These are phyloP conservation scores for Pugionium dolabratum DNA, from an alignment of 345 rosid genomes.

Conservation along the genomic window DNA sequence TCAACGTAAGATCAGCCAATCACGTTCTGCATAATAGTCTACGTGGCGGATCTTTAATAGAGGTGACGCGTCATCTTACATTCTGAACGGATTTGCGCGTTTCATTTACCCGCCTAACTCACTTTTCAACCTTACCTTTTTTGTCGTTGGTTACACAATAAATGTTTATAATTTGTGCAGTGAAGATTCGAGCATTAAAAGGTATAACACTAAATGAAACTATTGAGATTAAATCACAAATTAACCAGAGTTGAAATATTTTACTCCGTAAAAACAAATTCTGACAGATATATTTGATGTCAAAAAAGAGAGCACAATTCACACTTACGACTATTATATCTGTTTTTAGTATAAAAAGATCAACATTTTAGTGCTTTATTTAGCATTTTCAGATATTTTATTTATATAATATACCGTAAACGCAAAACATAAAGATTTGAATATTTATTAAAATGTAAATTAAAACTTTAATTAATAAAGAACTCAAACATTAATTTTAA, in stretches of 20 bases:
- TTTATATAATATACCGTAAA: background rate
- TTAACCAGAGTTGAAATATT: too few species aligned
- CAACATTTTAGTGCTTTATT: too few species aligned
- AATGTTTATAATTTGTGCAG: background rate
- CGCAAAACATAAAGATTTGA: background rate
- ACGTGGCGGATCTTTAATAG: slow-evolving; percentile 26
- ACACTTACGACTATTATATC: too few species aligned
- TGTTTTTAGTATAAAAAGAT: too few species aligned
- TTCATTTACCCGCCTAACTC: background rate
- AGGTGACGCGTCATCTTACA: slow-evolving; percentile 22
- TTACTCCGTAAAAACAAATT: too few species aligned
- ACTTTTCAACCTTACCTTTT: background rate
- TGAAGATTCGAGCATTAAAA: too few species aligned
- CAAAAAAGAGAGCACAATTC: too few species aligned
- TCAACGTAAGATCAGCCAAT: slow-evolving; percentile 35
- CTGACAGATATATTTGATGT: too few species aligned
- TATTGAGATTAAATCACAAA: too few species aligned
- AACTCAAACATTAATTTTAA: background rate
- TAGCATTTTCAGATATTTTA: too few species aligned
- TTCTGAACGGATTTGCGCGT: too few species aligned
- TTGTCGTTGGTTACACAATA: background rate
- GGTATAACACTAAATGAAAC: too few species aligned
- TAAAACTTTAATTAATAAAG: background rate
- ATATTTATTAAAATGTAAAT: background rate
- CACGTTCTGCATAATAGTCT: background rate